Base-by-base conservation (phyloP, 768 basidiomycete genomes). In the Phallus indusiatus region DNA sequence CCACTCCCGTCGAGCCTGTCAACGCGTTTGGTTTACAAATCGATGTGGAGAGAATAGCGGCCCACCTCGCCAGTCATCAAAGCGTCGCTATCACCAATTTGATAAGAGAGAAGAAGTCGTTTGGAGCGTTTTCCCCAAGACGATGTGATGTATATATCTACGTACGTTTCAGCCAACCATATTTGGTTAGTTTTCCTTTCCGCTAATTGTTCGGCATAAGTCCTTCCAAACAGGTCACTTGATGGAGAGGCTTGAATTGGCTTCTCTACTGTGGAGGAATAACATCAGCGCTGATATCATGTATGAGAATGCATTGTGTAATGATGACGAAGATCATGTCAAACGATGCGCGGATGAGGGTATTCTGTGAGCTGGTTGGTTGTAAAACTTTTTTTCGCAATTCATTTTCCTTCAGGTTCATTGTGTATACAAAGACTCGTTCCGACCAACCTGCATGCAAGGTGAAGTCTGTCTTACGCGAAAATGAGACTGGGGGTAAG, bases 121-220 rank as follows among this genome's bases (percentile, higher is more conserved):
- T 90, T 61, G 90, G 91, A 0, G 88, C 83, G 66, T 93, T 88
- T 89, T 88, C 88, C 69, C 90, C 90, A n/a, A 79, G 90, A 16
- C 77, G 89, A 42, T 92, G 91, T 64, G 90, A 93, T 63, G 90
- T 93, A 11, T 93, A 92, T 62, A 77, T 93, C 12, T 59, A 51
- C 37, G 57, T 60, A 54, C 50, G 57, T 59, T n/a, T 12, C 33
- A 11, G 20, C 16, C 21, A 16, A 18, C 36, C 34, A 20, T 36
- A 55, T 35, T 35, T 9, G 14, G 49, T 28, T 35, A 4, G 6
- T 34, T 11, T 51, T 52, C 20, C 28, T 28, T 28, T 28, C 28
- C 28, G 28, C 28, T 28, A 7, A 28, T 28, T 28, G 28, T 3
- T 28, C 28, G 28, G 28, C 4, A n/a, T n/a, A 81, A 90, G 24